A percentile compares a stretch with the other conserved stretches of the same genome.
Conservation (phyloP, 306 rosid genomes). For the Leucaena leucocephala region DNA sequence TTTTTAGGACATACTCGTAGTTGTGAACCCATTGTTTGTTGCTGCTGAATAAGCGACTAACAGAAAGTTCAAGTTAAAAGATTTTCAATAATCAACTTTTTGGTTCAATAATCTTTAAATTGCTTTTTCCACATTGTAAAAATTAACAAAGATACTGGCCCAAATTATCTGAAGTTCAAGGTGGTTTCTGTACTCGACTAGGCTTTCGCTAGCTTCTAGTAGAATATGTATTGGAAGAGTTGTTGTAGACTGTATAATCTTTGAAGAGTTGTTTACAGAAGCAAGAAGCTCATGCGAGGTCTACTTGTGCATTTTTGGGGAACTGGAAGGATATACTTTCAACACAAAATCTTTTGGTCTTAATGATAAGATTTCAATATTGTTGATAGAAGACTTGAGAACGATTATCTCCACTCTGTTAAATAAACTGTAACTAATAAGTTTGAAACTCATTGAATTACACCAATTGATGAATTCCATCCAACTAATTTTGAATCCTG, state of each 20-base stretch:
- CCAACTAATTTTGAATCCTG: neutral
- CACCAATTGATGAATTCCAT: neutral
- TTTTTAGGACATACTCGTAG: neutral
- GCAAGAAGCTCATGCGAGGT: neutral
- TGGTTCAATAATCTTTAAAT: neutral
- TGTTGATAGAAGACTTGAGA: neutral
- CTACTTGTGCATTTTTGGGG: neutral
- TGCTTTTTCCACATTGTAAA: neutral
- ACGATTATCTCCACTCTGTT: neutral
- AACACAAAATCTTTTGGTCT: neutral
- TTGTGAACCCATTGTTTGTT: neutral
- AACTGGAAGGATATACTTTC: neutral
- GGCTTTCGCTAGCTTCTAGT: neutral
- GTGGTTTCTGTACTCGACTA: neutral
- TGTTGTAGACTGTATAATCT: slow-evolving; percentile 7
- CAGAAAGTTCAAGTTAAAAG: neutral
- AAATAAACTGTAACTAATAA: neutral
- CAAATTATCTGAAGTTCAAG: neutral
- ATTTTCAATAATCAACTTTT: neutral
- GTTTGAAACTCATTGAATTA: neutral
- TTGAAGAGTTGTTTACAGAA: neutral
- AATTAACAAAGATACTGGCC: neutral
- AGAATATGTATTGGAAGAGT: slow-evolving; percentile 29
- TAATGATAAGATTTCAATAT: neutral
- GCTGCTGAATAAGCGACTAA: neutral